Evolutionary conservation across 1,284 basidiomycete genomes (phyloP), one percentile per base, ranked within the genome.

Genomic region (Sporisorium scitamineum): DNA sequence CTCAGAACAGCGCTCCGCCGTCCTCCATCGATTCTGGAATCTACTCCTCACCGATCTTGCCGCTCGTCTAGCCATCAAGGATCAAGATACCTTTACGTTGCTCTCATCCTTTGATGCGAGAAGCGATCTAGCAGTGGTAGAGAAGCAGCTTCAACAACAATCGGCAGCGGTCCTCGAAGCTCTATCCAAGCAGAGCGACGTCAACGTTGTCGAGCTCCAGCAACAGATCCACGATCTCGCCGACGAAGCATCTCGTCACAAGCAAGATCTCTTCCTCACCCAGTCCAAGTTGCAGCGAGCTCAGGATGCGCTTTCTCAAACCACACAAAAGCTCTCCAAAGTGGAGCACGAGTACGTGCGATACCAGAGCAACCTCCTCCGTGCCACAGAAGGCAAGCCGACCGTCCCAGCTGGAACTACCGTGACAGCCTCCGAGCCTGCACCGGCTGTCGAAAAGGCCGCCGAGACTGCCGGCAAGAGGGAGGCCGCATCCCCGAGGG

Each of bases 1-100:
- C 11, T 59, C 77, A 18, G 77, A 79, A 52, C 54, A 61, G 32
- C 71, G 71, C 20, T 57, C 75, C 8, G 68, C 72, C 13, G 13
- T 61, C 13, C 66, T 81, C n/a, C 70, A 78, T 4, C 66, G 70
- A 48, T 81, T 80, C 57, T 81, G 80, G 80, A 67, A 62, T 32
- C 26, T 67, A 22, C 51, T 81, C 14, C 62, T 65, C 29, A 59
- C 77, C 42, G 60, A 72, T 41, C 56, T 78, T 13, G 63, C 68
- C 11, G 48, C 62, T 26, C 51, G 72, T 14, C 60, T 73, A 6
- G 66, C 61, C 26, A 45, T 80, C 42, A 63, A 70, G 47, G 76
- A 76, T 42, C 70, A 63, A 32, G 59, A 70, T 53, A 48, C 66
- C 7, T 58, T 65, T 27, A 54, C 60, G 11, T 39, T 59, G 29